These are phyloP conservation scores for Penicillium ucsense DNA, from an alignment of 495 filamentous ascomycete species.

Conservation along the genomic window DNA sequence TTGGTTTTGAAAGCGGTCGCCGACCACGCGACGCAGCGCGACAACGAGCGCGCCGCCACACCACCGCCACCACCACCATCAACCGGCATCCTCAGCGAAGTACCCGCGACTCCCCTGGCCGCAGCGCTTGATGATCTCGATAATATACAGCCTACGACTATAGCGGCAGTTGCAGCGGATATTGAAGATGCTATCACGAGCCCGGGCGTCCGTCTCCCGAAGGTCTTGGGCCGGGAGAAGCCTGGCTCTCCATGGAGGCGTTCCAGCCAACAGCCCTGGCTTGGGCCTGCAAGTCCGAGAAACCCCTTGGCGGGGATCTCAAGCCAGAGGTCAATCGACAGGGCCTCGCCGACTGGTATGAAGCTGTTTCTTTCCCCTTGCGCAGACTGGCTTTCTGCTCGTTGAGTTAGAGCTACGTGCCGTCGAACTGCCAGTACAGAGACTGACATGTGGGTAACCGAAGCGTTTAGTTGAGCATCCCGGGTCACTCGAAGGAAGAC, in stretches of 20 bases:
- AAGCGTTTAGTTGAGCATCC: slow-evolving; percentile 59
- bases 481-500: slow-evolving; percentile 33
- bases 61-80: slow-evolving; percentile 6
- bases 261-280: slow-evolving; percentile 7
- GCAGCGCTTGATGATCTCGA: background rate
- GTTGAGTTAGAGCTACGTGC: background rate
- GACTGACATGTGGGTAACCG: slow-evolving; percentile 44
- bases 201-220: slow-evolving; percentile 27
- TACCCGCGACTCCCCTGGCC: background rate
- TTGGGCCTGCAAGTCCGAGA: slow-evolving; percentile 2
- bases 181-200: slow-evolving; percentile 30
- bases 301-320: slow-evolving; percentile 5
- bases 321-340: slow-evolving; percentile 23
- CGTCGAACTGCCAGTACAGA: no score
- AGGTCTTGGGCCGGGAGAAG: slow-evolving; percentile 32
- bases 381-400: background rate
- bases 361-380: background rate
- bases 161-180: slow-evolving; percentile 14
- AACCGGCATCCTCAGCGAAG: slow-evolving; percentile 1
- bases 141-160: slow-evolving; percentile 5
- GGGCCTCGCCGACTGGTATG: slow-evolving; percentile 26
- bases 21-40: slow-evolving; percentile 14
- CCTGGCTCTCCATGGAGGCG: slow-evolving; percentile 26
- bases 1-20: slow-evolving; percentile 30
- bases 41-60: slow-evolving; percentile 6